Evolutionary conservation across 1,139 yeast genomes (phyloP).

Genomic region (Wickerhamiella infanticola): DNA sequence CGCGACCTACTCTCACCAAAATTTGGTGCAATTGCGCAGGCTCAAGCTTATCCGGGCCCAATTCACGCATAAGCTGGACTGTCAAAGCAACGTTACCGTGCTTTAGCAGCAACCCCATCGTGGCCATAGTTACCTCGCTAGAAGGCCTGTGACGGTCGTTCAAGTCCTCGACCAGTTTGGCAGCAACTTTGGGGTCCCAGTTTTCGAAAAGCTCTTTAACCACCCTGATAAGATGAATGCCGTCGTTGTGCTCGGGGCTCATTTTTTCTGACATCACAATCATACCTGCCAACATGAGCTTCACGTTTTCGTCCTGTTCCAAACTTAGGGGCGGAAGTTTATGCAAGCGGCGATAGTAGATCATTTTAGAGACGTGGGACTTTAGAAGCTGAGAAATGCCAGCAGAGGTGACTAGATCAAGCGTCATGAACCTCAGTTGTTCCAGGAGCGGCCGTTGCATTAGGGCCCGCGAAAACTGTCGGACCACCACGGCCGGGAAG

Average conservation of each 20-base stretch:
- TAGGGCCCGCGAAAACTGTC: constrained; percentile 5
- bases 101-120: constrained; percentile 9
- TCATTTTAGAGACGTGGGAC: constrained; percentile 7
- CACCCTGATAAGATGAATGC: background rate
- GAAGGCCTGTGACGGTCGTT: constrained; percentile 4
- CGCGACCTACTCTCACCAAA: constrained; percentile 8
- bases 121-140: constrained; percentile 5
- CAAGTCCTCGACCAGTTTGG: constrained; percentile 4
- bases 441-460: constrained; percentile 15
- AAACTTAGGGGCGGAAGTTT: background rate
- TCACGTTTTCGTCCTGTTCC: constrained; percentile 12
- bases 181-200: constrained; percentile 8
- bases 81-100: constrained; percentile 12
- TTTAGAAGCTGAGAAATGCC: constrained; percentile 10
- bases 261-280: constrained; percentile 13
- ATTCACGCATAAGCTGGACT: constrained; percentile 9
- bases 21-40: constrained; percentile 7
- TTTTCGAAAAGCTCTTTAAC: constrained; percentile 8
- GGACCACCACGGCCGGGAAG: constrained; percentile 3
- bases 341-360: constrained; percentile 2
- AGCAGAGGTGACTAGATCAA: constrained; percentile 6
- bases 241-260: background rate
- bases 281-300: constrained; percentile 15
- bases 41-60: constrained; percentile 9
- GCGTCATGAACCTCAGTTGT: constrained; percentile 16